A percentile compares a stretch with the other conserved stretches of the same genome.
Conservation (phyloP, 148 eudicot genomes). For the Vaccinium macrocarpon region DNA sequence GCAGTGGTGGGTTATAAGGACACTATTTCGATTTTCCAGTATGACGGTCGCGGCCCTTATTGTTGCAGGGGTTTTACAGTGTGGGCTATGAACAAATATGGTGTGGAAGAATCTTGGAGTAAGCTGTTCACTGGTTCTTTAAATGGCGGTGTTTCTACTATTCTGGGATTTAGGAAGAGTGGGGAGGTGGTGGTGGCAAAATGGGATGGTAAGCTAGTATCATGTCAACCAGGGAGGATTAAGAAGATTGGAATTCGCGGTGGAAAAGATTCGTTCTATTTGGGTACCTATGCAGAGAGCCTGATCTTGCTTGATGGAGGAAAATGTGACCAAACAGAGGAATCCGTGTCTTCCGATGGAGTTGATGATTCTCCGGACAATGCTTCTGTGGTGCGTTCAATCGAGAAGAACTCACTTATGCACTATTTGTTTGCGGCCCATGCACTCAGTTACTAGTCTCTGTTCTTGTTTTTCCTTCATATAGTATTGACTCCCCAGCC, state of each 20-base stretch:
- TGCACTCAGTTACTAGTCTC: not conserved
- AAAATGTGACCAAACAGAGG: not conserved
- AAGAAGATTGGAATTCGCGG: not conserved
- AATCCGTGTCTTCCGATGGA: not conserved
- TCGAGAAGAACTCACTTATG: not conserved
- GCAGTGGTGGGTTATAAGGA: not conserved
- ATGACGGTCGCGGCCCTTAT: not conserved
- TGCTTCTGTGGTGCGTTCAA: not conserved
- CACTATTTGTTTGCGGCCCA: not conserved
- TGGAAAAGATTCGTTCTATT: not conserved
- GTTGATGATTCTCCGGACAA: not conserved
- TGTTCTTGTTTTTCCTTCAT: not conserved
- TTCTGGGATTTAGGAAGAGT: not conserved
- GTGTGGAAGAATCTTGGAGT: not conserved
- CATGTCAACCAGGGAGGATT: not conserved
- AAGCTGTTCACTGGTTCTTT: not conserved
- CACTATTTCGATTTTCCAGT: not conserved
- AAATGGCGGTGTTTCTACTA: not conserved
- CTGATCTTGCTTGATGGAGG: not conserved
- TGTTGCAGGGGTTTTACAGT: not conserved
- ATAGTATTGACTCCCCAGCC: not conserved
- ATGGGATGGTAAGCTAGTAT: not conserved
- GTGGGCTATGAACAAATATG: not conserved
- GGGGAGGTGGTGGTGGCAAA: not conserved
- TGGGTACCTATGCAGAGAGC: not conserved